Base-by-base conservation (phyloP, 83 land plant genomes). In the Diphasiastrum complanatum region DNA sequence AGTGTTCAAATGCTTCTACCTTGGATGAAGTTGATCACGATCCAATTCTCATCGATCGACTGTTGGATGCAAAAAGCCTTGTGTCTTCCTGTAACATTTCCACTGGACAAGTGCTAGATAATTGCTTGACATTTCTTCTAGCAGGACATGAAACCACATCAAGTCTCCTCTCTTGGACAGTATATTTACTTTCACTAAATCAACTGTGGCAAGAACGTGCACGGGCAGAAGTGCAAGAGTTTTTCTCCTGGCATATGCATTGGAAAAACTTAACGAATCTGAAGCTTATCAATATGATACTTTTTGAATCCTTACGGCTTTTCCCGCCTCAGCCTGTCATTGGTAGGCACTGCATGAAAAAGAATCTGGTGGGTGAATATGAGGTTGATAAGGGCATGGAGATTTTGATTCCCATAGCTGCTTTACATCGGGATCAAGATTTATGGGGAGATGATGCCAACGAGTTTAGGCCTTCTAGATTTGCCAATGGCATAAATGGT, bases 81-180 rank as follows among this genome's bases (percentile, higher is more conserved):
- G n/a, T n/a, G n/a, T n/a, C n/a, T n/a, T n/a, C n/a, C n/a, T n/a
- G n/a, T n/a, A n/a, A n/a, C n/a, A n/a, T n/a, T n/a, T n/a, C 61
- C 14, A 51, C 31, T 29, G 16, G n/a, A 1, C 62, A 65, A 35
- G 58, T 63, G 19, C 22, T 73, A 8, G 78, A 67, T 28, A 77
- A 77, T 33, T 49, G 60, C 32, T 34, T 67, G 30, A 77, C 80
- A 10, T 74, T 77, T 37, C 61, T 77, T 10, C 72, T 77, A 1
- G 72, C 78, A 8, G 80, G 80, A 2, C 80, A 77, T 36, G 78
- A 77, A 25, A 77, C 80, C 5, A 77, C 80, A 20, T 72, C 80
- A 22, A 67, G 60, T 22, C 68, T 77, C 4, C 72, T 77, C 31
- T 61, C 80, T 1, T 77, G 80, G 80, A 67, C 78, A 0, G 23